phyloP scores from a whole-genome alignment of 2,329 filamentous ascomycete species.

The Penicillium digitatum region DNA sequence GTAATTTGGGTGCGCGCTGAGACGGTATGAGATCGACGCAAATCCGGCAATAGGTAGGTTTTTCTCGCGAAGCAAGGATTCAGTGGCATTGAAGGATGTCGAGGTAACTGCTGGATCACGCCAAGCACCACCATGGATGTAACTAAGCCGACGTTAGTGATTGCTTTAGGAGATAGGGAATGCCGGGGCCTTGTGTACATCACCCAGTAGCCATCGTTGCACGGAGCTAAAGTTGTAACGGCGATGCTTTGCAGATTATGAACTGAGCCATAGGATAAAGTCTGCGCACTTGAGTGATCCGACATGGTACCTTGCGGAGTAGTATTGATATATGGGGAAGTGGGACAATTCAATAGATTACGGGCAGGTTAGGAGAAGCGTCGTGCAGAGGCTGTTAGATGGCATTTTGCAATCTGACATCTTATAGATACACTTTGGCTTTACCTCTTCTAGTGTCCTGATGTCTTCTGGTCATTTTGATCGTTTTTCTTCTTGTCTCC shows the following conservation, averaged over 20 bases:
- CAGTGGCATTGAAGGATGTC: constrained; percentile 34
- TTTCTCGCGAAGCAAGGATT: constrained; percentile 30
- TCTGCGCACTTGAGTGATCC: constrained; percentile 14
- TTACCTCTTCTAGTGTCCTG: not conserved
- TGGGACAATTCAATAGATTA: constrained; percentile 8
- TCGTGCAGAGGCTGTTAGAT: not conserved
- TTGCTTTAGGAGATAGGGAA: not conserved
- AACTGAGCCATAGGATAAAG: constrained; percentile 27
- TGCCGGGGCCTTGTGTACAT: constrained; percentile 30
- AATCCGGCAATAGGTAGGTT: constrained; percentile 36
- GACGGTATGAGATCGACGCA: constrained; percentile 47
- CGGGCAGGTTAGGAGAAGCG: not conserved
- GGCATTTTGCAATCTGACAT: not conserved
- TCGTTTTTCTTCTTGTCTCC: too few relatives aligned
- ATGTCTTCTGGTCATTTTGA: not conserved
- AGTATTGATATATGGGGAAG: constrained; percentile 6
- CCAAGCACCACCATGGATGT: constrained; percentile 51
- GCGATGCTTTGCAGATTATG: constrained; percentile 35
- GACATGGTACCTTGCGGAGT: constrained; percentile 26
- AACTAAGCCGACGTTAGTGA: constrained; percentile 25
- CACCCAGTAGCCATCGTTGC: constrained; percentile 36
- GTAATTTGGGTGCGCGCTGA: constrained; percentile 41
- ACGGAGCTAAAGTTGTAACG: constrained; percentile 24
- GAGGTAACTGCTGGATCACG: constrained; percentile 44
- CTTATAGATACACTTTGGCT: too few relatives aligned